A percentile compares a stretch with the other conserved stretches of the same genome.
phyloP scores from a whole-genome alignment of 257 asterid genomes.

The Eustoma russellianum region DNA sequence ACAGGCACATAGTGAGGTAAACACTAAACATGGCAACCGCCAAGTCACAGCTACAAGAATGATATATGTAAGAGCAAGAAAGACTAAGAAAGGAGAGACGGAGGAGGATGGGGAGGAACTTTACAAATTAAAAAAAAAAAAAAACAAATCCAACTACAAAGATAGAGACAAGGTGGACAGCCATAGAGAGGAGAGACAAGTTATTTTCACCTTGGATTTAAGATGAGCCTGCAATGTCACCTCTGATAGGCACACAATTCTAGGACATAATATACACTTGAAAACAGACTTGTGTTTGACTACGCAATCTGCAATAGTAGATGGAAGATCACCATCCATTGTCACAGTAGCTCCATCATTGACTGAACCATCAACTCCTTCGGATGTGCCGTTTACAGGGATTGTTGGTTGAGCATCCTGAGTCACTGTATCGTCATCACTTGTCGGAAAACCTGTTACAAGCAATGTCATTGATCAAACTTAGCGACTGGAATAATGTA shows the following conservation, averaged over 20 bases:
- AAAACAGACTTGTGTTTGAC: slow-evolving; percentile 75
- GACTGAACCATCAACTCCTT: slow-evolving; percentile 15
- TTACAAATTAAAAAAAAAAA: too few species aligned
- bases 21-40: neutral
- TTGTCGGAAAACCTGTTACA: slow-evolving; percentile 52
- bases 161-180: neutral
- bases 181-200: too few species aligned
- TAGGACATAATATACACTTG: slow-evolving; percentile 87
- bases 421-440: slow-evolving; percentile 54
- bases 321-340: slow-evolving; percentile 23
- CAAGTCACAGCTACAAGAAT: neutral
- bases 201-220: slow-evolving; percentile 57
- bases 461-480: slow-evolving; percentile 3
- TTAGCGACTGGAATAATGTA: too few species aligned
- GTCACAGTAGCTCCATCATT: slow-evolving; percentile 8
- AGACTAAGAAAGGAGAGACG: neutral
- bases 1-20: neutral
- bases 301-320: slow-evolving; percentile 36
- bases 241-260: slow-evolving; percentile 78
- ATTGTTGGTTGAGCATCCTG: slow-evolving; percentile 20
- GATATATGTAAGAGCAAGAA: neutral
- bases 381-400: slow-evolving; percentile 22
- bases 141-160: too few species aligned
- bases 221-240: slow-evolving; percentile 73
- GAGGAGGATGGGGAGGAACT: neutral